Base-by-base conservation (phyloP, 768 basidiomycete species). In the Mycena maculata region DNA sequence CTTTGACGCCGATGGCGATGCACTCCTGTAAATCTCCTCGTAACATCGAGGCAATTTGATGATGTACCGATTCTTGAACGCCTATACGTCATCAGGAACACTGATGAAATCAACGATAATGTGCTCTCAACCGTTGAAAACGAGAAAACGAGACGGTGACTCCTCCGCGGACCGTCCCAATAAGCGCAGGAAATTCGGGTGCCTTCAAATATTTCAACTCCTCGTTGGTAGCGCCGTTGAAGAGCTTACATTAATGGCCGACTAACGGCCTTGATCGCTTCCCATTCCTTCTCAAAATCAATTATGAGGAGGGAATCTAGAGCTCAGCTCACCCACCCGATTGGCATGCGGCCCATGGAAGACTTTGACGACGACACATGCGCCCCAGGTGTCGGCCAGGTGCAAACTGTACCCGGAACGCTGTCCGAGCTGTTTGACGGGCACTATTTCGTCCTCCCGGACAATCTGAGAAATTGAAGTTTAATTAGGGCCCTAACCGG, bases 151-250 rank as follows among this genome's bases (percentile, higher is more conserved):
- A 9, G 39, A 27, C 16, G 54, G 54, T 0, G 54, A 42, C 4
- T 55, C 54, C 15, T 55, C 38, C 16, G 38, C 25, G 8, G 54
- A 55, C 6, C 39, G 22, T 20, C 54, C 54, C 25, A 55, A 39
- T 28, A 55, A 42, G 16, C 54, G 39, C 3, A 55, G 38, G 39
- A 55, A 42, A 39, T 41, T 55, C 12, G 54, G 54, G 20, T 55
- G 54, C 38, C 54, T 55, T 25, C 18, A 55, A 42, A 18, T 6
- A 25, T 11, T 16, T 39, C 13, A 41, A n/a, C n/a, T n/a, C n/a
- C n/a, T n/a, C n/a, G n/a, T n/a, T n/a, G n/a, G n/a, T n/a, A n/a
- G n/a, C n/a, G n/a, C n/a, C n/a, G n/a, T n/a, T n/a, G n/a, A n/a
- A n/a, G n/a, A n/a, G n/a, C 6, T 16, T 42, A 55, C 39, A 55